Evolutionary conservation across 2,329 filamentous ascomycete species (phyloP).

Genomic region (Fusarium mexicanum): DNA sequence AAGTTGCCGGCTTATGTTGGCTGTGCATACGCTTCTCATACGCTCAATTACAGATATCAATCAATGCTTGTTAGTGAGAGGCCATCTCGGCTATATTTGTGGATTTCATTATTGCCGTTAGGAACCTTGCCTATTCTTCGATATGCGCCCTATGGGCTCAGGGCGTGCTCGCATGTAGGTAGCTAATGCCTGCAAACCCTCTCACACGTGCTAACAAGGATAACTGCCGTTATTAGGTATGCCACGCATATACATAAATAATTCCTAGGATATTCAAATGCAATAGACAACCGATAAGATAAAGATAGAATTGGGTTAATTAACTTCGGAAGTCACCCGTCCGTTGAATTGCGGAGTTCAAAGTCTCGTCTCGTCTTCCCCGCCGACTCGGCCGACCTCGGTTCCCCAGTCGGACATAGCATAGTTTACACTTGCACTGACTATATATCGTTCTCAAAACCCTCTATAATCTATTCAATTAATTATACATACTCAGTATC

Average conservation of each 20-base stretch:
- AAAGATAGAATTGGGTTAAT: background rate
- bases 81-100: background rate
- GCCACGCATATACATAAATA: background rate
- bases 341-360: conserved; percentile 2
- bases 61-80: background rate
- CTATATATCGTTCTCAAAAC: background rate
- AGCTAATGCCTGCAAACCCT: background rate
- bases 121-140: background rate
- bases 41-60: background rate
- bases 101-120: background rate
- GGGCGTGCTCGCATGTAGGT: background rate
- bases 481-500: background rate
- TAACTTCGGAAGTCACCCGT: background rate
- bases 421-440: background rate
- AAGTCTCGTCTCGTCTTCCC: background rate
- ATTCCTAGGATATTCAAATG: background rate
- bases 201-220: conserved; percentile 2
- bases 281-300: background rate
- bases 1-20: background rate
- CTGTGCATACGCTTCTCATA: background rate
- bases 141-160: background rate
- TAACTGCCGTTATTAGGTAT: background rate
- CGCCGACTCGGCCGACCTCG: conserved; percentile 28
- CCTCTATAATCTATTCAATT: background rate
- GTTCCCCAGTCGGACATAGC: background rate